Evolutionary conservation across 306 rosid genomes (phyloP), one percentile per base, ranked within the genome.

Genomic region (Cyamopsis tetragonoloba): DNA sequence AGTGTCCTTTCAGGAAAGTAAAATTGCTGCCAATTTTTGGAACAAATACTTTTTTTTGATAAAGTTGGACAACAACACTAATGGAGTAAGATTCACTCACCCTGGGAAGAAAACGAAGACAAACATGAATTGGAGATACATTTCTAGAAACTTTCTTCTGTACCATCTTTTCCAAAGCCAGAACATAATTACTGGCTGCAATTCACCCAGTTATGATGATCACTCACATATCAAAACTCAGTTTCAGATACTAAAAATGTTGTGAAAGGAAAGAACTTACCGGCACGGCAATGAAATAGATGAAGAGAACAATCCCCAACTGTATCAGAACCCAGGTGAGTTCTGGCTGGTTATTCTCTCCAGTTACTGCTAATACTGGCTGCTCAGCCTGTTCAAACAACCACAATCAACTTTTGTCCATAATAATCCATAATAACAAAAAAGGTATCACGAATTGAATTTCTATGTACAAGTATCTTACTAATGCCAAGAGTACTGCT

Each of bases 141-240:
- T 88, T 78, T 86, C 97, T 56, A 80, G 62, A 56, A 88, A 77
- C 14, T 82, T 82, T 82, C 99, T 90, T 73, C 71, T 83, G 61
- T 93, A 90, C 90, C 88, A 90, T 73, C 99, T 86, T 81, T 79
- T 82, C 81, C 97, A 84, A 49, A 93, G 77, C 97, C 99, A 93
- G 86, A 77, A 80, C 89, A 90, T 51, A 62, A 93, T 83, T 66
- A 86, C 60, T 56, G 99, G 96, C 97, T 93, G 84, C 83, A 79
- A 74, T 63, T 62, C 73, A 62, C 54, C 28, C 26, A 26, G 20
- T 17, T 62, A 20, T 61, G 26, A 59, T 38, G 19, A 10, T 38
- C 61, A 57, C 28, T 58, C 53, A 39, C 37, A 23, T 14, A 1
- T 12, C 17, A 60, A 8, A 14, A 38, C 27, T 26, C 66, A 39